Conservation (phyloP, 345 rosid genomes). For the Camelina hispida region DNA sequence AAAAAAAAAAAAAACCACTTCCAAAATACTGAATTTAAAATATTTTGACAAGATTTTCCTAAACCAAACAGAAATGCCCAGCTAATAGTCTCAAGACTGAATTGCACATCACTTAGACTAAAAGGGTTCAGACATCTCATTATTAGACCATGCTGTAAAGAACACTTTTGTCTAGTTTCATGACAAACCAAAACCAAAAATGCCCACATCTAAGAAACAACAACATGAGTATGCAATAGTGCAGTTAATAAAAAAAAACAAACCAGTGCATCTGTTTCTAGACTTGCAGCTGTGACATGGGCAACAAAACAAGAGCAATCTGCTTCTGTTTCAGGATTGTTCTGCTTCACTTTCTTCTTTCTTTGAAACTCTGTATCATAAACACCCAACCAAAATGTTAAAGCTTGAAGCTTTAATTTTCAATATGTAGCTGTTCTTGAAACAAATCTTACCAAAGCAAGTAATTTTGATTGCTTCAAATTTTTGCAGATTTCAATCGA, state of each 20-base stretch:
- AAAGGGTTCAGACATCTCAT: too few species aligned
- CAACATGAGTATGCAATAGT: too few species aligned
- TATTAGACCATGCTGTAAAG: too few species aligned
- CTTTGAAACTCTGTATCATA: neutral
- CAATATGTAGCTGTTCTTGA: neutral
- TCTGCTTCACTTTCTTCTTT: slow-evolving; percentile 16
- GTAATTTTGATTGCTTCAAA: neutral
- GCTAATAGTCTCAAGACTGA: too few species aligned
- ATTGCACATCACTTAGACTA: too few species aligned
- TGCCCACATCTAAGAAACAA: neutral
- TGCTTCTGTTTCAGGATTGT: neutral
- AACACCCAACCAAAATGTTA: neutral
- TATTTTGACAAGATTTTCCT: too few species aligned
- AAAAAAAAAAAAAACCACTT: too few species aligned
- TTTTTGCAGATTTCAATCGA: neutral
- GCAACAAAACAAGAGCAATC: slow-evolving; percentile 8
- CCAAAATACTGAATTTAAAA: too few species aligned
- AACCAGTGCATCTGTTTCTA: slow-evolving; percentile 16
- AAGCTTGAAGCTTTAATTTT: neutral
- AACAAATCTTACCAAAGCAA: neutral
- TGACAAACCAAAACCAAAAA: neutral
- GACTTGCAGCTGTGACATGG: slow-evolving; percentile 17
- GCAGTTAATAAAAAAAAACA: neutral
- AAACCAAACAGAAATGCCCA: too few species aligned
- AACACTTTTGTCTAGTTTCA: neutral